Evolutionary conservation across 2,329 filamentous ascomycete species (phyloP).

Genomic region (Aspergillus felis): DNA sequence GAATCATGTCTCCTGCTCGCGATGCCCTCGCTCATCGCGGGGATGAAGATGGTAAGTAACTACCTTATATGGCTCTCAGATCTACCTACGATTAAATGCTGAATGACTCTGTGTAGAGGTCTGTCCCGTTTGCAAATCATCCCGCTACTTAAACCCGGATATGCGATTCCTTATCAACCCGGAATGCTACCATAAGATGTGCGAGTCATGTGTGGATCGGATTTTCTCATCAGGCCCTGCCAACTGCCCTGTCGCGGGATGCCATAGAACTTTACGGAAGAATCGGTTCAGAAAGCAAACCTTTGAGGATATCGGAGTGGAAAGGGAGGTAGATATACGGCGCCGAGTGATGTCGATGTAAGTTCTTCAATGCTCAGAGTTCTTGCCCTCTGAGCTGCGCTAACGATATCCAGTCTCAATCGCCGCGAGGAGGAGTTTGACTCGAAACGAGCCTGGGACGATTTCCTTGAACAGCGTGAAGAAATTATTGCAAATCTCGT

Average conservation of each 20-base stretch:
- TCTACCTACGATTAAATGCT: conserved; percentile 5
- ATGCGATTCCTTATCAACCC: conserved; percentile 96
- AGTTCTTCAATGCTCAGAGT: conserved; percentile 12
- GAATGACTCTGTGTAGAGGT: conserved; percentile 55
- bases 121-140: conserved; percentile 96
- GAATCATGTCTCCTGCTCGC: conserved; percentile 28
- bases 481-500: conserved; percentile 86
- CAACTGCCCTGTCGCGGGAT: conserved; percentile 86
- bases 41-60: conserved; percentile 40
- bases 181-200: conserved; percentile 99
- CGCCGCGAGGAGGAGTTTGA: conserved; percentile 88
- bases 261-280: conserved; percentile 79
- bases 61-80: background rate
- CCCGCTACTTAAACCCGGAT: conserved; percentile 88
- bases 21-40: conserved; percentile 32
- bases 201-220: conserved; percentile 88
- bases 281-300: conserved; percentile 81
- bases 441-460: conserved; percentile 76
- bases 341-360: conserved; percentile 65
- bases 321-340: conserved; percentile 90
- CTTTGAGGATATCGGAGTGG: conserved; percentile 81
- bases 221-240: conserved; percentile 90
- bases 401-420: conserved; percentile 64
- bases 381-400: background rate
- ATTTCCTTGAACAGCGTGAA: conserved; percentile 92